Evolutionary conservation across 2,329 filamentous ascomycete genomes (phyloP).

Genomic region (Microdochium trichocladiopsis): DNA sequence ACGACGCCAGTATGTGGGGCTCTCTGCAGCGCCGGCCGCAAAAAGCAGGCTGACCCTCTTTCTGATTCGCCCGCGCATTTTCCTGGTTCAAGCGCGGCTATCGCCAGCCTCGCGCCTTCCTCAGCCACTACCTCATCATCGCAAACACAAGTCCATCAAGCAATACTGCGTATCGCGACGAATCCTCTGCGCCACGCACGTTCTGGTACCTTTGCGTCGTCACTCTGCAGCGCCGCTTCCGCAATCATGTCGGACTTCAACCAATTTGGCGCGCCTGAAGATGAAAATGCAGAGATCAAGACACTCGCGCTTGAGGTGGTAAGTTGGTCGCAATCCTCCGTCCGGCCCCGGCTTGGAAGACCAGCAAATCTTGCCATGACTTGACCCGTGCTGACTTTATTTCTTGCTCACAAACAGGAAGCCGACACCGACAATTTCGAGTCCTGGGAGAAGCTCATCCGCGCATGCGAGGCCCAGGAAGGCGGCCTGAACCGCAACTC

Average conservation of each 20-base stretch:
- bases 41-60: background rate
- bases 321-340: slow-evolving; percentile 26
- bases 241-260: slow-evolving; percentile 60
- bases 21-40: background rate
- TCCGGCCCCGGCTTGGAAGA: background rate
- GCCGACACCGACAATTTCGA: slow-evolving; percentile 85
- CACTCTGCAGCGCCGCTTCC: slow-evolving; percentile 4
- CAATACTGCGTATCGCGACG: background rate
- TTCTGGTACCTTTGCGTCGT: slow-evolving; percentile 1
- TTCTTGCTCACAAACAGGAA: slow-evolving; percentile 31
- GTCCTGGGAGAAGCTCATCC: slow-evolving; percentile 87
- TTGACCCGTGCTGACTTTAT: background rate
- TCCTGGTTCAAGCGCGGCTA: background rate
- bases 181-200: slow-evolving; percentile 6
- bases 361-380: slow-evolving; percentile 3
- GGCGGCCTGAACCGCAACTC: slow-evolving; percentile 95
- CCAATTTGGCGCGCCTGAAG: slow-evolving; percentile 65
- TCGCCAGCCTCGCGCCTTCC: slow-evolving; percentile 1
- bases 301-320: slow-evolving; percentile 75
- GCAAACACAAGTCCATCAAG: background rate
- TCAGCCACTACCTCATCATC: background rate
- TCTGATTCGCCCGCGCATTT: background rate
- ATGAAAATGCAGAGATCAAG: slow-evolving; percentile 76
- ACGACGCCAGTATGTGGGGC: background rate
- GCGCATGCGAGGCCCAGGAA: slow-evolving; percentile 75